These are phyloP conservation scores for Lachancea fermentati DNA, from an alignment of 805 yeast species.

Conservation along the genomic window DNA sequence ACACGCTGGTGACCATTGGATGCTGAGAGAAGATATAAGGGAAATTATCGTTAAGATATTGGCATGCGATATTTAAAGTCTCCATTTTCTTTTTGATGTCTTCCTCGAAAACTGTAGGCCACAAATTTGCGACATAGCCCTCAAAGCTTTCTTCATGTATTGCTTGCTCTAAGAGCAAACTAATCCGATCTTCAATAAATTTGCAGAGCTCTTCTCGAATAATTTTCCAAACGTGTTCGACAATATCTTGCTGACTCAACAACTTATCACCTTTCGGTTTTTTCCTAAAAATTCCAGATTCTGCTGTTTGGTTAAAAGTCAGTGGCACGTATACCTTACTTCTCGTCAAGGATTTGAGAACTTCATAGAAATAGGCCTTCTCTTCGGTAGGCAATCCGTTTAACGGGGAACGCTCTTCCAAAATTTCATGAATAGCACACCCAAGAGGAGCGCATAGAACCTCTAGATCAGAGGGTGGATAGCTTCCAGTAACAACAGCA, in stretches of 20 bases:
- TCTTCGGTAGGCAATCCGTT: neutral
- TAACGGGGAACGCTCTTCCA: neutral
- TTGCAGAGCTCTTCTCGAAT: slow-evolving; percentile 1
- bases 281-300: slow-evolving; percentile 1
- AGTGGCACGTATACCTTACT: slow-evolving; percentile 3
- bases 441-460: neutral
- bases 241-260: slow-evolving; percentile 7
- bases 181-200: neutral
- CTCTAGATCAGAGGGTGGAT: neutral
- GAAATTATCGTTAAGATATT: slow-evolving; percentile 1
- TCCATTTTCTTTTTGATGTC: neutral
- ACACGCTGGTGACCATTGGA: slow-evolving; percentile 1
- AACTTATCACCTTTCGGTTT: slow-evolving; percentile 3
- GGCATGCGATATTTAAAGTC: slow-evolving; percentile 1
- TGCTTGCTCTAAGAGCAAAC: neutral
- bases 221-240: slow-evolving; percentile 2
- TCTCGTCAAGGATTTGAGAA: neutral
- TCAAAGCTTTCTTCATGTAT: slow-evolving; percentile 1
- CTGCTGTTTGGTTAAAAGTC: neutral
- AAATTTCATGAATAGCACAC: neutral
- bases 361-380: slow-evolving; percentile 2
- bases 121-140: slow-evolving; percentile 3
- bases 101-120: slow-evolving; percentile 2
- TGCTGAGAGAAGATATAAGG: neutral
- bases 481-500: neutral